phyloP scores from a whole-genome alignment of 306 rosid genomes.

The Neltuma alba region DNA sequence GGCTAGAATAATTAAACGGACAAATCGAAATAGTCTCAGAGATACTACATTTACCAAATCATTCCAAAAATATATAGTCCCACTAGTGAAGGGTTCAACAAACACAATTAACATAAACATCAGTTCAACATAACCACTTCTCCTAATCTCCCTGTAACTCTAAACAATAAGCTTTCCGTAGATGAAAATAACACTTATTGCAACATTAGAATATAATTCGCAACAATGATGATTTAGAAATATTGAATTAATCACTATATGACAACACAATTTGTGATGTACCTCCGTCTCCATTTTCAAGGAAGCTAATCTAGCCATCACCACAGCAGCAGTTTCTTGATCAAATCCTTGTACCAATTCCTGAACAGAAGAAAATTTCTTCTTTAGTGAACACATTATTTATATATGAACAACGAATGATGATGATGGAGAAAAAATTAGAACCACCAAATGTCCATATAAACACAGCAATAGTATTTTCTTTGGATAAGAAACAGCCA shows the following conservation, averaged over 20 bases:
- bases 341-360: constrained; percentile 91
- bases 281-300: constrained; percentile 93
- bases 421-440: constrained; percentile 14
- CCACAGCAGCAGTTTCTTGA: constrained; percentile 93
- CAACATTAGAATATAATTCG: constrained; percentile 20
- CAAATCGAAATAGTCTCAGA: neutral
- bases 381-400: constrained; percentile 20
- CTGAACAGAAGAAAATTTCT: constrained; percentile 40
- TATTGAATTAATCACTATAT: constrained; percentile 5
- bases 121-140: neutral
- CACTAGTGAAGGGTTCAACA: constrained; percentile 5
- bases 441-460: neutral
- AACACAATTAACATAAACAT: neutral
- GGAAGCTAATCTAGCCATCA: constrained; percentile 78
- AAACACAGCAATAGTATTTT: constrained; percentile 4
- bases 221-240: neutral
- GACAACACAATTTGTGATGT: constrained; percentile 27
- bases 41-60: neutral
- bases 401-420: neutral
- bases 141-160: neutral
- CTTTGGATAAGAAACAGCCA: neutral
- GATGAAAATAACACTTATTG: constrained; percentile 12
- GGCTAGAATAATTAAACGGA: neutral
- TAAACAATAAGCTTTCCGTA: neutral
- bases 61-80: neutral